Evolutionary conservation across 805 yeast species (phyloP).

Genomic region (Schwanniomyces polymorphus): DNA sequence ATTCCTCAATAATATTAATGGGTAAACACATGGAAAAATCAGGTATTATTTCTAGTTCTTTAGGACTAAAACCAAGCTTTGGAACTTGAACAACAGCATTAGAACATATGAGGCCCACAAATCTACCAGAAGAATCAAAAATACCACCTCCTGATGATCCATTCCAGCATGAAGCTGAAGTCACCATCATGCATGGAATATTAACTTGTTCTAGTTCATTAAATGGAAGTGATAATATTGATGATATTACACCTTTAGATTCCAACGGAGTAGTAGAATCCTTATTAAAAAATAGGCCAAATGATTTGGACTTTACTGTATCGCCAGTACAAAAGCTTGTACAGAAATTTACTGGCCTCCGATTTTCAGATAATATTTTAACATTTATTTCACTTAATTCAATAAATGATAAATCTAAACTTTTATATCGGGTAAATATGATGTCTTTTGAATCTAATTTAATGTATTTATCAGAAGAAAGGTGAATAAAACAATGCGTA

Average conservation of each 20-base stretch:
- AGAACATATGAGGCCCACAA: slow-evolving; percentile 44
- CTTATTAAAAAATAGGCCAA: slow-evolving; percentile 36
- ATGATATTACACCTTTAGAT: slow-evolving; percentile 30
- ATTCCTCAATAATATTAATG: slow-evolving; percentile 24
- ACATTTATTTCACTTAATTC: slow-evolving; percentile 12
- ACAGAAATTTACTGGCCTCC: slow-evolving; percentile 6
- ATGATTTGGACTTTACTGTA: slow-evolving; percentile 33
- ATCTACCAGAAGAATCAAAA: slow-evolving; percentile 16
- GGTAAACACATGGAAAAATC: slow-evolving; percentile 34
- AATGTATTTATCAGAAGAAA: slow-evolving; percentile 1
- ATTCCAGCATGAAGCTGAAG: slow-evolving; percentile 49
- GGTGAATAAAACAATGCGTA: slow-evolving; percentile 4
- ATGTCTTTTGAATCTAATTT: slow-evolving; percentile 13
- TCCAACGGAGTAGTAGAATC: slow-evolving; percentile 23
- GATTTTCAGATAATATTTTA: background rate
- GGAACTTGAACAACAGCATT: slow-evolving; percentile 40
- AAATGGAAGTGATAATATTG: slow-evolving; percentile 13
- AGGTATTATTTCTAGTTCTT: slow-evolving; percentile 27
- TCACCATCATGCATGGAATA: slow-evolving; percentile 22
- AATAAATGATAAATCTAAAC: slow-evolving; percentile 41
- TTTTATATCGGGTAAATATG: slow-evolving; percentile 28
- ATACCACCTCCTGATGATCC: slow-evolving; percentile 54
- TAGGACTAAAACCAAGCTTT: slow-evolving; percentile 4
- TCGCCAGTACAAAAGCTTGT: slow-evolving; percentile 14
- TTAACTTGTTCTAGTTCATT: background rate